A percentile compares a stretch with the other conserved stretches of the same genome.
Conservation (phyloP, 2,329 filamentous ascomycete genomes). For the Ophiocordyceps camponoti-rufipedis region DNA sequence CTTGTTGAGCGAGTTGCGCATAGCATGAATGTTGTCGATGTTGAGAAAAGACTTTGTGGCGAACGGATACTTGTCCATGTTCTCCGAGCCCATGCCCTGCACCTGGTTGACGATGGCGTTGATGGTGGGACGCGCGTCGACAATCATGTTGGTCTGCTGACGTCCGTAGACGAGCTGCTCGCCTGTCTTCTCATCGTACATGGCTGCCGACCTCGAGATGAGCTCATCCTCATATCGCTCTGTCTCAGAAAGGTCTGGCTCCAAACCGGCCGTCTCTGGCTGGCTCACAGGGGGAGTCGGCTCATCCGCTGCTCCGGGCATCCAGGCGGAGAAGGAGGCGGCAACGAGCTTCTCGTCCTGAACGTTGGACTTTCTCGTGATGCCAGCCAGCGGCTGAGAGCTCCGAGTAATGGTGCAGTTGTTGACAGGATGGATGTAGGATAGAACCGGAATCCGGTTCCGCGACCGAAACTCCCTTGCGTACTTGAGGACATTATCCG, state of each 20-base stretch:
- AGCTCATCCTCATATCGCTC: conserved; percentile 54
- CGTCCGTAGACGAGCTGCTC: conserved; percentile 67
- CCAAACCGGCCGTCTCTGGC: conserved; percentile 25
- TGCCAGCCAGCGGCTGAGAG: conserved; percentile 77
- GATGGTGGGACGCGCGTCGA: conserved; percentile 84
- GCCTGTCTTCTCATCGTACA: conserved; percentile 39
- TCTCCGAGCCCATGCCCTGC: conserved; percentile 83
- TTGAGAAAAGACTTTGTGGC: conserved; percentile 82
- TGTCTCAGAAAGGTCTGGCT: conserved; percentile 37
- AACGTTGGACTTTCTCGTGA: conserved; percentile 74
- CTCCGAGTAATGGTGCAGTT: conserved; percentile 93
- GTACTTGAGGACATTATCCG: conserved; percentile 94
- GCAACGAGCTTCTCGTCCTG: conserved; percentile 90
- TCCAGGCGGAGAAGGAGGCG: conserved; percentile 54
- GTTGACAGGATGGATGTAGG: conserved; percentile 91
- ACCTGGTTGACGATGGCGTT: conserved; percentile 93
- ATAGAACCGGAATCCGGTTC: conserved; percentile 70
- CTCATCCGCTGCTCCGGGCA: conserved; percentile 15
- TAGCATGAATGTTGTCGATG: conserved; percentile 97
- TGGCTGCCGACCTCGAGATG: conserved; percentile 21
- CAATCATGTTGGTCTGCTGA: conserved; percentile 84
- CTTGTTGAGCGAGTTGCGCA: conserved; percentile 77
- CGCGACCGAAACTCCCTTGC: conserved; percentile 78
- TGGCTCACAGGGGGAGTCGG: conserved; percentile 25
- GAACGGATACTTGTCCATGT: conserved; percentile 93